Base-by-base conservation (phyloP, 805 yeast genomes). In the Lipomyces kockii region DNA sequence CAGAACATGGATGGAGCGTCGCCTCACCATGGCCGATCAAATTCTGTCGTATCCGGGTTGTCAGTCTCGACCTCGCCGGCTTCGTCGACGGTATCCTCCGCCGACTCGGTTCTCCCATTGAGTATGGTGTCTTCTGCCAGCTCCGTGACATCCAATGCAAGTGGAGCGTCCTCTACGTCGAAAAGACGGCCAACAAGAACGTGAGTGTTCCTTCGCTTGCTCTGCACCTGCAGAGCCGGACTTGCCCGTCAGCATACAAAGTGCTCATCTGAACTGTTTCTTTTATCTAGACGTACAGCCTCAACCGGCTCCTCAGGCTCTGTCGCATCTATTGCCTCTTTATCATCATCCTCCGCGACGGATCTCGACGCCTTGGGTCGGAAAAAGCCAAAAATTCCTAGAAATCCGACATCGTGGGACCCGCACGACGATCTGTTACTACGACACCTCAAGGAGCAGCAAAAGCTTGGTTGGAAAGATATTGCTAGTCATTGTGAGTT, bases 391-490 rank as follows among this genome's bases (percentile, higher is more conserved):
- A 71, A 71, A 53, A 59, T 64, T 25, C 75, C 75, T 1, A 67
- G 75, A 22, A 73, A 67, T 3, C 88, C 88, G 29, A 82, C 86
- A 2, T 84, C 94, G 0, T 90, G 96, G 96, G 89, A 90, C 60
- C 88, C 91, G 0, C 86, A 87, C 71, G 96, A 90, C 74, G 96
- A 90, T 74, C 79, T 86, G 63, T 75, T 90, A 34, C 79, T 90
- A 61, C 83, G 95, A 62, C 90, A 89, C 73, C 82, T 91, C 74
- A 91, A 91, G 78, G 97, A 91, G 76, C 87, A 87, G 69, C 90
- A 88, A 76, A 90, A 89, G 76, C 82, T 91, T 72, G 97, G 97
- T 0, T 91, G 97, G 97, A 87, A 91, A 77, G 97, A 91, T 72
- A 91, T 91, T 61, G 88, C 95, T 1, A 83, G 87, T 43, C 90